phyloP scores from a whole-genome alignment of 2,329 filamentous ascomycete species.

The Fusarium annulatum region DNA sequence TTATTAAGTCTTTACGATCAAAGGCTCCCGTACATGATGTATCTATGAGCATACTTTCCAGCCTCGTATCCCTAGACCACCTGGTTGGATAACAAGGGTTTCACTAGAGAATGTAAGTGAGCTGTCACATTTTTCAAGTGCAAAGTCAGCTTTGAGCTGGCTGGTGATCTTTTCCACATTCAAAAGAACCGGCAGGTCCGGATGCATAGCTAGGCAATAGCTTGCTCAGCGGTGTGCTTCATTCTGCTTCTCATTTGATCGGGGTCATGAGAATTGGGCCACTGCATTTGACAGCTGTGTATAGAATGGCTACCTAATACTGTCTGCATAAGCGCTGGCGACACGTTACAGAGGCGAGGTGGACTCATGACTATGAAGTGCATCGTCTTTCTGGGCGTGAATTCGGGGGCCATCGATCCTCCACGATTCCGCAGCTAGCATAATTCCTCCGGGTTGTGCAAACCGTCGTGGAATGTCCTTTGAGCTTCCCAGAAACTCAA shows the following conservation, averaged over 20 bases:
- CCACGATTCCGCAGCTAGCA: background rate
- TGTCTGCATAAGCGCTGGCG: background rate
- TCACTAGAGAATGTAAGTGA: background rate
- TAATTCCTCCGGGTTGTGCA: no score
- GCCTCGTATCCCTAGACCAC: background rate
- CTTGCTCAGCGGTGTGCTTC: background rate
- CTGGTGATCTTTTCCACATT: background rate
- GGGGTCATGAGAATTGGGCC: background rate
- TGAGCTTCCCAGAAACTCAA: no score
- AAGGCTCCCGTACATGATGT: background rate
- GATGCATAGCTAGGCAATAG: background rate
- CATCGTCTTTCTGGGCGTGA: background rate
- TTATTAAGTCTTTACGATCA: background rate
- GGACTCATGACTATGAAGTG: background rate
- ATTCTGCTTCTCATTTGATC: background rate
- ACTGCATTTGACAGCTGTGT: background rate
- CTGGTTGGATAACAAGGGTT: no score
- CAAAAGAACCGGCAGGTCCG: background rate
- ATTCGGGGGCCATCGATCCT: no score
- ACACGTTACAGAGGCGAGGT: background rate
- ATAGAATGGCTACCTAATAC: background rate
- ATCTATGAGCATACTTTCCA: background rate
- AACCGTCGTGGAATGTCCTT: no score
- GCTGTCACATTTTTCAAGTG: background rate
- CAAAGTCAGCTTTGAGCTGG: background rate